Base-by-base conservation (phyloP, 306 rosid genomes). In the Hylodesmum podocarpum region DNA sequence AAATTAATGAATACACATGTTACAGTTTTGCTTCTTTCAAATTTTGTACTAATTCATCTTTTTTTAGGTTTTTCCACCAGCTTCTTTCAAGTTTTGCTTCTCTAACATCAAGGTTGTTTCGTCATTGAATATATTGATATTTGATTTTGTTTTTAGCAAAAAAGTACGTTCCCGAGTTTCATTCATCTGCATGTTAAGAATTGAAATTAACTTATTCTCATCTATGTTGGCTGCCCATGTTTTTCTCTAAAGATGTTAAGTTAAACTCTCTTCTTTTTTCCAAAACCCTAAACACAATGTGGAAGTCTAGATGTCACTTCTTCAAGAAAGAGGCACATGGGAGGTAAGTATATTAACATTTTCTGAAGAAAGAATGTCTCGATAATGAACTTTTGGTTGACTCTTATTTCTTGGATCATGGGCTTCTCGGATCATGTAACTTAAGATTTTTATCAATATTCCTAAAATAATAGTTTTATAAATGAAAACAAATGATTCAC, bases 371-470 rank as follows among this genome's bases (percentile, higher is more conserved):
- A 77, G 94, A 87, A 89, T 89, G 91, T 89, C 93, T 68, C 91
- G 40, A 44, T 39, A 43, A 50, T 27, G 59, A 72, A 47, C 41
- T 72, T 67, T 50, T 73, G 73, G 72, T 81, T 82, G 90, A 85
- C 88, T 82, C 81, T 50, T 14, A 85, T 86, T 85, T 88, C 91
- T 88, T 78, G 96, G 97, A 91, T 91, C 97, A 84, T 87, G 98
- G 86, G 91, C 88, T 82, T 84, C 93, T 93, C 47, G 91, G 92
- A 91, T 89, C 94, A 47, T 55, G 82, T 6, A 58, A 80, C 63
- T 59, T 47, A 27, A 66, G 44, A 81, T 65, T 80, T 75, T 80
- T 65, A 70, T 80, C 33, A 46, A 46, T n/a, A 18, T 61, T 47
- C 44, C 37, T 18, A 53, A 39, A 49, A 2, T 77, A 61, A n/a